Evolutionary conservation across 768 basidiomycete species (phyloP).

Genomic region (Podaxis carcinomalis): DNA sequence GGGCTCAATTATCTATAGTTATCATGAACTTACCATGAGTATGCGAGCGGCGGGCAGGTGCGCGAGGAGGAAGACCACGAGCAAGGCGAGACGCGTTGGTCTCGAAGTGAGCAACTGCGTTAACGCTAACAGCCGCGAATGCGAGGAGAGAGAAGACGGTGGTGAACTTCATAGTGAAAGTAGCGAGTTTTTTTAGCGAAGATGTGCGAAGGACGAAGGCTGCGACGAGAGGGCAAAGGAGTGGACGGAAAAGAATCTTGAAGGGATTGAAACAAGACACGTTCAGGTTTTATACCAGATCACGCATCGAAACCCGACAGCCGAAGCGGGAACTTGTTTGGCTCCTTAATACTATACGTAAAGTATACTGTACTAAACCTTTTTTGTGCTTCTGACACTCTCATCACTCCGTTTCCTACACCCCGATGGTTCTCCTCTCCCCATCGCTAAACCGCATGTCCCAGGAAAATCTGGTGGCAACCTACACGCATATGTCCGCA

Average conservation of each 20-base stretch:
- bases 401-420: not conserved
- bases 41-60: conserved; percentile 35
- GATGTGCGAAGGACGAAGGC: conserved; percentile 9
- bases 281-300: conserved; percentile 3
- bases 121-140: conserved; percentile 32
- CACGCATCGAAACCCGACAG: not conserved
- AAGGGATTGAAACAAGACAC: conserved; percentile 1
- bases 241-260: conserved; percentile 13
- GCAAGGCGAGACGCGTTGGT: conserved; percentile 52
- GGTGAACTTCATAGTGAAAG: conserved; percentile 35
- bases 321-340: not conserved
- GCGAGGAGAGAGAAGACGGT: conserved; percentile 34
- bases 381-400: not conserved
- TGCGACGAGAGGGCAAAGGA: conserved; percentile 15
- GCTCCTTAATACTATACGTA: not conserved
- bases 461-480: too few species aligned
- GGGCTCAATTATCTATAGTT: not conserved
- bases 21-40: conserved; percentile 20
- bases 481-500: too few species aligned
- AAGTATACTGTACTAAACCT: not conserved
- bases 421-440: not conserved
- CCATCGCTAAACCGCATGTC: too few species aligned
- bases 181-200: not conserved
- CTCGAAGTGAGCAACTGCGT: conserved; percentile 25
- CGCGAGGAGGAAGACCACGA: conserved; percentile 45